Conservation (phyloP, 2,329 filamentous ascomycete species). For the Calonectria hongkongensis region DNA sequence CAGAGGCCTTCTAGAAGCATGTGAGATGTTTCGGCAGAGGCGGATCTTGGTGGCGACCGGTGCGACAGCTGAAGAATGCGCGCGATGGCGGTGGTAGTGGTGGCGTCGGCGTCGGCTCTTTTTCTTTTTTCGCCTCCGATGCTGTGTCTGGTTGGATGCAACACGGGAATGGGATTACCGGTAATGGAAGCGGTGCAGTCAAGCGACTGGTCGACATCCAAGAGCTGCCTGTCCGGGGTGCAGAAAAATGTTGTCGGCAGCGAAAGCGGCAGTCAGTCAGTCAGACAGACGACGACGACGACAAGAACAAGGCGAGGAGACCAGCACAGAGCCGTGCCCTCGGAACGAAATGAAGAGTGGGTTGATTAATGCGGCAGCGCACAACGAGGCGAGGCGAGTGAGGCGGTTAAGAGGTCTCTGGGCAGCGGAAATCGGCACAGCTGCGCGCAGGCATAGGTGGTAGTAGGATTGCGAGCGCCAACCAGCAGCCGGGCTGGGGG, state of each 20-base stretch:
- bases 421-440: constrained; percentile 14
- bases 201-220: background rate
- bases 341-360: constrained; percentile 9
- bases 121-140: background rate
- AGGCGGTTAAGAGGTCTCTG: constrained; percentile 4
- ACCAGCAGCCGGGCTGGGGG: background rate
- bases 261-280: background rate
- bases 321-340: too few species aligned
- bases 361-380: constrained; percentile 10
- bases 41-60: constrained; percentile 1
- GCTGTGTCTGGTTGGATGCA: constrained; percentile 1
- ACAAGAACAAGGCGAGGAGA: too few species aligned
- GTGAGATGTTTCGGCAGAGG: constrained; percentile 13
- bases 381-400: constrained; percentile 13
- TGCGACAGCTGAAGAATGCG: background rate
- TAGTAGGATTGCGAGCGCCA: constrained; percentile 7
- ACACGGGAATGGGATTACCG: background rate
- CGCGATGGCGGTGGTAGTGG: background rate
- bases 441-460: background rate
- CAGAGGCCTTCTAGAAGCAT: constrained; percentile 23
- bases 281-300: too few species aligned
- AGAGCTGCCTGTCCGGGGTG: background rate
- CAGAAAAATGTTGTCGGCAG: background rate
- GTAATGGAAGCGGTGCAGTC: background rate
- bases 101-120: background rate